Percentiles rank a stretch among this genome's conserved stretches.
These are phyloP conservation scores for Kwoniella sp. DNA, from an alignment of 768 basidiomycete species.

Conservation along the genomic window DNA sequence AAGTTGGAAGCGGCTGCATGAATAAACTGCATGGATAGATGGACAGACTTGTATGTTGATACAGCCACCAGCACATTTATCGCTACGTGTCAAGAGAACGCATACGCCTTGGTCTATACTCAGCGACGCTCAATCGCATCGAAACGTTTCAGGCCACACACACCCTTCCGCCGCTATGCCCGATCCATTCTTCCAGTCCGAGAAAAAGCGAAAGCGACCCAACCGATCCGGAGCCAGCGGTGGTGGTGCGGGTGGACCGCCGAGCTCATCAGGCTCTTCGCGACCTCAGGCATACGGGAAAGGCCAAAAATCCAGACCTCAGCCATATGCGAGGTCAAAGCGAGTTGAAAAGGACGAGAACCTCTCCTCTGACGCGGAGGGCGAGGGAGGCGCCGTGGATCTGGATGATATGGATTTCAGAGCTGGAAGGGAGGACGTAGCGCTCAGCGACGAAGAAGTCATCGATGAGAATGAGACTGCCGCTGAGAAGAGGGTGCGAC, in stretches of 20 bases:
- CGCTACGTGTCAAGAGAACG: no score
- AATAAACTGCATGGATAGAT: no score
- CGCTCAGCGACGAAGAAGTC: constrained; percentile 66
- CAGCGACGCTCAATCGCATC: no score
- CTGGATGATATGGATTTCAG: constrained; percentile 77
- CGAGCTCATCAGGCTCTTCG: constrained; percentile 51
- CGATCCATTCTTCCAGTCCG: constrained; percentile 74
- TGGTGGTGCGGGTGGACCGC: constrained; percentile 43
- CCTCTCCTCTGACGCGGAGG: constrained; percentile 44
- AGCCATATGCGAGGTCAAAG: constrained; percentile 12
- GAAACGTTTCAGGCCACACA: no score
- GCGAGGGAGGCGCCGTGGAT: constrained; percentile 42
- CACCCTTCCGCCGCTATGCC: constrained; percentile 64
- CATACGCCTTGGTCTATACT: no score
- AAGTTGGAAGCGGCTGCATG: not conserved
- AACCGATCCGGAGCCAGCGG: constrained; percentile 61
- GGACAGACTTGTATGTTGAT: no score
- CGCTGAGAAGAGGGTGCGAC: constrained; percentile 84
- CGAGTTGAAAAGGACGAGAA: constrained; percentile 43
- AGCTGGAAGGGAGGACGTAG: constrained; percentile 62
- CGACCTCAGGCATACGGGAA: constrained; percentile 52
- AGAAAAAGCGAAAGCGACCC: constrained; percentile 57
- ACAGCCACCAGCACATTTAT: no score
- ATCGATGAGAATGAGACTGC: constrained; percentile 89
- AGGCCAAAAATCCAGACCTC: constrained; percentile 28